Evolutionary conservation across 1,284 basidiomycete genomes (phyloP), one percentile per base, ranked within the genome.

Genomic region (Sporisorium reilianum): DNA sequence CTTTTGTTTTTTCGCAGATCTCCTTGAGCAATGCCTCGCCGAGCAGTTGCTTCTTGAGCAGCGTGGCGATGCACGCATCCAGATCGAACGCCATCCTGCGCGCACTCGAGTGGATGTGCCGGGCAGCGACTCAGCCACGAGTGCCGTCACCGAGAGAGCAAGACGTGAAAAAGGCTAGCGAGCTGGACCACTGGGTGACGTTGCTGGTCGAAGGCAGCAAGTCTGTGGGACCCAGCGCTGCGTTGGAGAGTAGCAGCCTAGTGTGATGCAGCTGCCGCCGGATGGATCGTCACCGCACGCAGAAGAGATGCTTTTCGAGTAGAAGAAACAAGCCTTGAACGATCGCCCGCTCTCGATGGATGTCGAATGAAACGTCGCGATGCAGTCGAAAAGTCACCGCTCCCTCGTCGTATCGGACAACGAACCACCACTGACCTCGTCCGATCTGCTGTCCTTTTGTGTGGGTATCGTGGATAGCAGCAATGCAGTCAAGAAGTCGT

Each of bases 1-100:
- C 84, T 50, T 84, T 84, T 9, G 82, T 82, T 67, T 83, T 84
- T 67, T 84, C 81, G 76, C 83, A 84, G 46, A 84, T 84, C 60
- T 84, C 83, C 48, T 80, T 79, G 32, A 84, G 62, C 12, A 84
- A 59, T 20, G 82, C 74, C 44, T 84, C 83, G 36, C 81, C 80
- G 7, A 84, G 78, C 5, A 84, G 80, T 62, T 84, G 82, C 76
- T 84, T 84, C 55, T 79, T 78, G 20, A 84, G 75, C 53, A 84
- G 73, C 55, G 78, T 81, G 30, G 78, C 77, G 49, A 84, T 84
- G 62, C 83, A 84, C 25, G 83, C 82, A 63, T 84, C 83, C 22
- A 84, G 71, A 44, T 84, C 83, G 62, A 84, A 77, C 28, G 76
- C 76, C 83, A 84, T 84, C n/a, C 14, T 48, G 20, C 1, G 28